Evolutionary conservation across 352 stramenopile species (phyloP), one percentile per base, ranked within the genome.

Genomic region (Sclerospora graminicola): DNA sequence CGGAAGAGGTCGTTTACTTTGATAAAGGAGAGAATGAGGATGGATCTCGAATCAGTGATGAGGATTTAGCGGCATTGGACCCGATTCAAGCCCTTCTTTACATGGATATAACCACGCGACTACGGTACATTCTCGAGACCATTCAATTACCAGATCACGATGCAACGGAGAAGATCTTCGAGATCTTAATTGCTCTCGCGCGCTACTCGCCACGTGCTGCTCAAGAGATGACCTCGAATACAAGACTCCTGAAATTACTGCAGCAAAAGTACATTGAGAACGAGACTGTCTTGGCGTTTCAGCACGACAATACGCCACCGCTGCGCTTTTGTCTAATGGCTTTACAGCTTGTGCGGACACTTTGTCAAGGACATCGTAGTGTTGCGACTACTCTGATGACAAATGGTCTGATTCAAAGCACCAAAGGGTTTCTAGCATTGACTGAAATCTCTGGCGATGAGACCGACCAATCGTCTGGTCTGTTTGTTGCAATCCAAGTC

Each of bases 21-120:
- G 61, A 84, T 21, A 78, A 58, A 24, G 21, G 29, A 35, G 59
- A 70, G 16, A 38, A 48, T 21, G 52, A 59, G 15, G 67, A 79
- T 48, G 57, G 56, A 27, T 57, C 51, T 11, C 49, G 43, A 15
- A 64, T 81, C 26, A 69, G 48, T 24, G 67, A 82, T 45, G 58
- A 76, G 18, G 64, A 82, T 19, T 49, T 87, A 28, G 61, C 66
- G 10, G 56, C 54, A 4, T 32, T 72, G 20, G 74, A 87, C 37
- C 67, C 72, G 1, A 59, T 83, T 0, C 74, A 87, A 48, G 74
- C 57, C 6, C 51, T 87, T 5, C 41, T 84, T 3, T 51, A 62
- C 24, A 84, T 82, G 64, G 69, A 83, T 42, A 36, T 87, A 21
- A 58, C 27, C 4, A 62, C 65, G 2, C 69, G 74, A 0, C 34